These are phyloP conservation scores for Quercus phellos DNA, from an alignment of 331 rosid genomes.

Conservation along the genomic window DNA sequence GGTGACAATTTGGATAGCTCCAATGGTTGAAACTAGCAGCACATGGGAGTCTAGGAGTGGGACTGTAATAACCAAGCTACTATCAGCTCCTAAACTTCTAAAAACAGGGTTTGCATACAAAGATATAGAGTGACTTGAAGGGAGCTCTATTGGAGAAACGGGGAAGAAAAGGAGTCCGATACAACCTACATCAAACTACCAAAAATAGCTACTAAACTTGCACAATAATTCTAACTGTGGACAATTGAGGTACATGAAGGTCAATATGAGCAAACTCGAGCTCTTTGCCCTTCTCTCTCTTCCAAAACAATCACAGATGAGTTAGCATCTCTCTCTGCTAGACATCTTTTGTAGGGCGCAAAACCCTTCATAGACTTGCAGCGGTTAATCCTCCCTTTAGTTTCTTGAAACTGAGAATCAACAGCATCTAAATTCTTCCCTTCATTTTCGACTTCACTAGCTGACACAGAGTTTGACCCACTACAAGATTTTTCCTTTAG, in stretches of 20 bases:
- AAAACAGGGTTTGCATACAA: slow-evolving; percentile 3
- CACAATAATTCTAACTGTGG: neutral
- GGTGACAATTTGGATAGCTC: neutral
- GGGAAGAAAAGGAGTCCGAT: slow-evolving; percentile 21
- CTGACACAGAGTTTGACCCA: slow-evolving; percentile 47
- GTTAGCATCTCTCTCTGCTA: slow-evolving; percentile 55
- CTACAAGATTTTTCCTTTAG: slow-evolving; percentile 43
- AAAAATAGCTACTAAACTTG: slow-evolving; percentile 23
- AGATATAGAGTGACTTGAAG: neutral
- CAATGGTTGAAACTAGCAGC: slow-evolving; percentile 6
- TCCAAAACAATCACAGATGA: slow-evolving; percentile 39
- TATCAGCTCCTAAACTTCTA: slow-evolving; percentile 12
- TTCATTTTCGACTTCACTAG: slow-evolving; percentile 27
- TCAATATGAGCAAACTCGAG: slow-evolving; percentile 69
- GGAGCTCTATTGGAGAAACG: neutral
- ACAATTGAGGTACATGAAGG: neutral
- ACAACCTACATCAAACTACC: slow-evolving; percentile 32
- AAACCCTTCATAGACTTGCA: slow-evolving; percentile 58
- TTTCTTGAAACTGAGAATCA: slow-evolving; percentile 32
- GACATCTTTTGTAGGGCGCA: slow-evolving; percentile 78
- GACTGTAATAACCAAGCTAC: neutral
- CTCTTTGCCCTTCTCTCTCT: slow-evolving; percentile 64
- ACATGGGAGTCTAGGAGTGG: too few species aligned
- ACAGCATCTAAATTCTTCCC: slow-evolving; percentile 37
- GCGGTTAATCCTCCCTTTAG: slow-evolving; percentile 25